Evolutionary conservation across 495 filamentous ascomycete species (phyloP).

Genomic region (Letharia lupina): DNA sequence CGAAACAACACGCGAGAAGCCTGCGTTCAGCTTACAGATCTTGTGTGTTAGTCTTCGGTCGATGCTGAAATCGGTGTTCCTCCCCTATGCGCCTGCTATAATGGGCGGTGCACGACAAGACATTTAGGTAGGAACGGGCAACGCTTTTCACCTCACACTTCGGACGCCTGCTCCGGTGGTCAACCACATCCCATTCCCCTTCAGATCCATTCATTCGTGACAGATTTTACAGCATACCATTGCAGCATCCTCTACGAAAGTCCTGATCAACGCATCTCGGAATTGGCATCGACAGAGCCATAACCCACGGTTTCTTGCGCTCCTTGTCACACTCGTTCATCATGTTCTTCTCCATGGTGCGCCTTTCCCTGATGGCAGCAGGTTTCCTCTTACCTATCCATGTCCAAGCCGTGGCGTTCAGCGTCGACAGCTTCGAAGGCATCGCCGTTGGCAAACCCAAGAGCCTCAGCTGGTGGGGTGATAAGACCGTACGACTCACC

Average conservation of each 20-base stretch:
- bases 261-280: neutral
- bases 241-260: neutral
- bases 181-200: neutral
- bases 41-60: neutral
- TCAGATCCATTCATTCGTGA: neutral
- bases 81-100: neutral
- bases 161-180: neutral
- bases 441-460: constrained; percentile 19
- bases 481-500: constrained; percentile 18
- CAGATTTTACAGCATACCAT: neutral
- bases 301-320: neutral
- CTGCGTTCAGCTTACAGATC: neutral
- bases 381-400: constrained; percentile 5
- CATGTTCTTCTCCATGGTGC: constrained; percentile 12
- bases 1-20: neutral
- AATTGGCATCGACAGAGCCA: neutral
- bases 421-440: constrained; percentile 16
- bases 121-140: constrained; percentile 1
- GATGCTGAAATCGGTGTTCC: neutral
- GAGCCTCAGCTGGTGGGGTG: constrained; percentile 20
- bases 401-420: constrained; percentile 18
- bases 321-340: neutral
- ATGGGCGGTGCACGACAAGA: neutral
- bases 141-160: neutral
- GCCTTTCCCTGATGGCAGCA: neutral